Evolutionary conservation across 768 basidiomycete genomes (phyloP), one percentile per base, ranked within the genome.

Genomic region (Termitomyces sp.): DNA sequence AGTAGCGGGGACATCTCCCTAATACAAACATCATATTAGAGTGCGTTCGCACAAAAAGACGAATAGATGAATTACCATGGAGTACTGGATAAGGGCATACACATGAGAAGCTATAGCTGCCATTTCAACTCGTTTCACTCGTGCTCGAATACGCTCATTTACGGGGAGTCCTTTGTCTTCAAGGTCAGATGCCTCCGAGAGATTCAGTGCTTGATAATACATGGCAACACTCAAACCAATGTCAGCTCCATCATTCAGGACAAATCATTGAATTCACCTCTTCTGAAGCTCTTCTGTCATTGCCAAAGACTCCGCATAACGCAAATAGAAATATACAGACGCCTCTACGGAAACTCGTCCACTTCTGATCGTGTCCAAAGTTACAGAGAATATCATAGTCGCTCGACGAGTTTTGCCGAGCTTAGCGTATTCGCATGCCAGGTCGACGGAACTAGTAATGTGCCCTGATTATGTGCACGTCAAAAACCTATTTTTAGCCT

Each of bases 351-450:
- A 82, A 0, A 81, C 74, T 2, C 76, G 68, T 0, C 73, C 75
- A n/a, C 69, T 74, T 53, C 79, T 77, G 10, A 86, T 74, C 4
- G 77, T 64, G 36, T 73, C 77, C 14, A 86, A 72, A 0, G 82
- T 81, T 38, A 83, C 84, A n/a, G 73, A 80, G 67, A 92, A 91
- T 20, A 96, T 81, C 2, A 74, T 68, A 0, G 76, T 78, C 0
- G 94, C 94, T 42, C 88, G 83, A 56, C 83, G 83, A 2, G 76
- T 73, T 70, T 89, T 92, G 3, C 96, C 95, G 1, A 98, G 80
- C 40, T 81, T 83, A 49, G 86, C 76, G 67, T 95, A 94, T 70
- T 95, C 92, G 59, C 86, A 81, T 0, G 90, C 95, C 6, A 96
- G 81, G 47, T 88, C 84, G 1, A 87, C 75, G 2, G 90, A 94